Base-by-base conservation (phyloP, 176 grass and related monocot species). In the Oryza brachyantha region DNA sequence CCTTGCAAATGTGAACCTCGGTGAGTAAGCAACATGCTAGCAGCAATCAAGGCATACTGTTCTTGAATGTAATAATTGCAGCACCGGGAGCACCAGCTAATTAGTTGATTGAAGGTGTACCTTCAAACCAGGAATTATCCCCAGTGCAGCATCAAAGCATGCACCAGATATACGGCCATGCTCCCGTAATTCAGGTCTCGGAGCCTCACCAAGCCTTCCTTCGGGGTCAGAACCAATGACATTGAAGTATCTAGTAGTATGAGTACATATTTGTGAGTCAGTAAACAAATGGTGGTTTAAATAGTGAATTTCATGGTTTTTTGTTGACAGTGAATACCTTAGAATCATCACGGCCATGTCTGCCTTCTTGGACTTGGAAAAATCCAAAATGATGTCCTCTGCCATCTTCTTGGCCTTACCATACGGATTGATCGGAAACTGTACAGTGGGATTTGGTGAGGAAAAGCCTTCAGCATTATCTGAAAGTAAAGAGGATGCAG, bases 361-460 rank as follows among this genome's bases (percentile, higher is more conserved):
- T 68, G 84, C 82, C 77, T 85, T 88, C 81, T 80, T 97, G 17
- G 91, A 89, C 72, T 91, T 97, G 24, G 94, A 87, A 62, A 93
- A 97, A 75, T 97, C 94, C 64, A 97, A 82, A 87, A 97, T 97
- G 41, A 97, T 97, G 79, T 97, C 94, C 81, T 97, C 94, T 35
- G 94, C 86, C 94, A 97, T 97, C 85, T 97, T 97, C 78, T 97
- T 97, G 67, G 94, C 94, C 78, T 97, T 97, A 9, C 94, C 94
- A 40, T 97, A 97, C 29, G 94, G 94, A 67, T 97, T 97, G 39
- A 97, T 97, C 0, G 94, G 94, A 74, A 97, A 83, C 94, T 97
- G 81, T 32, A 81, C 8, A 73, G 1, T 6, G 67, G 8, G 66
- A 74, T 45, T 64, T 32, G 29, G 61, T 61, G 5, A 40, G 24